Conservation (phyloP, 805 yeast genomes). For the Nakazawaea holstii region DNA sequence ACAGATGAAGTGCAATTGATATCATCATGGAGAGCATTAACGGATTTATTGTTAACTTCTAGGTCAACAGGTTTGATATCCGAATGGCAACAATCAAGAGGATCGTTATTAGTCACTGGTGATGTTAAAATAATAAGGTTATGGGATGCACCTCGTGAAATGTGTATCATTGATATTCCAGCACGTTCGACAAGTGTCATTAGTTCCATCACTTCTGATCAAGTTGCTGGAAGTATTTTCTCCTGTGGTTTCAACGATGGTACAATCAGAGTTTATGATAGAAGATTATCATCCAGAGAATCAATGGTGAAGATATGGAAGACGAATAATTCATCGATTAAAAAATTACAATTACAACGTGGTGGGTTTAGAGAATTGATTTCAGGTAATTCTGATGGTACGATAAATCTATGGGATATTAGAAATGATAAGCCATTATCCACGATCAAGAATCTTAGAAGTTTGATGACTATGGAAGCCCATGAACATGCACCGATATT, state of each 20-base stretch:
- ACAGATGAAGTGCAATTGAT: slow-evolving; percentile 53
- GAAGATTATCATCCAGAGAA: slow-evolving; percentile 78
- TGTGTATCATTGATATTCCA: slow-evolving; percentile 82
- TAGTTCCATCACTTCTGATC: slow-evolving; percentile 88
- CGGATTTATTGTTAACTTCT: slow-evolving; percentile 77
- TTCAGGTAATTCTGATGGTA: slow-evolving; percentile 79
- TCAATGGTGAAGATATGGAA: slow-evolving; percentile 84
- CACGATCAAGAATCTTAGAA: slow-evolving; percentile 49
- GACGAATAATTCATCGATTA: slow-evolving; percentile 46
- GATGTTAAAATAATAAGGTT: slow-evolving; percentile 86
- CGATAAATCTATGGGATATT: slow-evolving; percentile 87
- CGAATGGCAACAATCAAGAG: slow-evolving; percentile 97
- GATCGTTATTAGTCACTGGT: slow-evolving; percentile 86
- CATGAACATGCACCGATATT: slow-evolving; percentile 97
- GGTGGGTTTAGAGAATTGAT: slow-evolving; percentile 91
- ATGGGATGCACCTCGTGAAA: slow-evolving; percentile 97
- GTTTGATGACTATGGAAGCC: slow-evolving; percentile 65
- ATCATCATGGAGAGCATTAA: slow-evolving; percentile 89
- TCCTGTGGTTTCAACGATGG: slow-evolving; percentile 94
- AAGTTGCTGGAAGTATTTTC: slow-evolving; percentile 86
- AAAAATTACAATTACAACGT: slow-evolving; percentile 89
- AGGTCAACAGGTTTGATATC: slow-evolving; percentile 78
- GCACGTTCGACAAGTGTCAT: slow-evolving; percentile 88
- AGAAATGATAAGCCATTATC: slow-evolving; percentile 67
- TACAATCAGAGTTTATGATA: slow-evolving; percentile 81